A percentile compares a stretch with the other conserved stretches of the same genome.
phyloP scores from a whole-genome alignment of 2,329 filamentous ascomycete genomes.

The Ophiostoma piceae region DNA sequence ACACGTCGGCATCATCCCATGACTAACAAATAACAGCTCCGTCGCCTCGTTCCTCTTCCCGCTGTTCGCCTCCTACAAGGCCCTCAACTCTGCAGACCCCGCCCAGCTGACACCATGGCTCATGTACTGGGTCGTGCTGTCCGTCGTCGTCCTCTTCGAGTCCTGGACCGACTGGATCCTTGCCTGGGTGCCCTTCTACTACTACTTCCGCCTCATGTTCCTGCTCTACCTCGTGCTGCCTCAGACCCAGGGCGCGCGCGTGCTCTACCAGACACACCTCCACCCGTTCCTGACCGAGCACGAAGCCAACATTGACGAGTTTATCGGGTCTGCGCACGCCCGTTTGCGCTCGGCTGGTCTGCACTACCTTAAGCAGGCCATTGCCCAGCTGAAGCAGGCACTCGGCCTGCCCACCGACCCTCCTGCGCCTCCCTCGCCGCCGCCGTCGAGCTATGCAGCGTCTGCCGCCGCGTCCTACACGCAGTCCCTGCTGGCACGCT shows the following conservation, averaged over 20 bases:
- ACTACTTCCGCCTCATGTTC: conserved; percentile 80
- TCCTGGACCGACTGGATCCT: conserved; percentile 85
- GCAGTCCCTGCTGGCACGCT: conserved; percentile 75
- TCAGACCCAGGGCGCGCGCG: conserved; percentile 86
- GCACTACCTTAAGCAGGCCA: conserved; percentile 64
- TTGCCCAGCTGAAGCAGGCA: conserved; percentile 67
- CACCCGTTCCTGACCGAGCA: conserved; percentile 85
- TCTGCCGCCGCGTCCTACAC: conserved; percentile 57
- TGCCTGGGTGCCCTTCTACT: conserved; percentile 87
- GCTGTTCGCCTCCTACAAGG: conserved; percentile 96
- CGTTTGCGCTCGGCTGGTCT: conserved; percentile 71
- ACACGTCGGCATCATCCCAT: too few species aligned
- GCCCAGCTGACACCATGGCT: conserved; percentile 92
- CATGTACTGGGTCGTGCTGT: conserved; percentile 97
- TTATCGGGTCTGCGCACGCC: conserved; percentile 78
- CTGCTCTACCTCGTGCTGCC: conserved; percentile 95
- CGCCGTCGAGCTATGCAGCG: conserved; percentile 33
- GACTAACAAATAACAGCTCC: conserved; percentile 52
- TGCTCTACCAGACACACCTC: conserved; percentile 78
- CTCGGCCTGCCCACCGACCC: conserved; percentile 65
- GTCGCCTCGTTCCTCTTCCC: conserved; percentile 88
- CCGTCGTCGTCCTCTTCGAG: conserved; percentile 73
- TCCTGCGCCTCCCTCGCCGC: conserved; percentile 32
- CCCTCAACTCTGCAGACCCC: conserved; percentile 85
- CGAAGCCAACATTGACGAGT: conserved; percentile 81